Evolutionary conservation across 2,329 filamentous ascomycete species (phyloP).

Genomic region (Ascochyta rabiei): DNA sequence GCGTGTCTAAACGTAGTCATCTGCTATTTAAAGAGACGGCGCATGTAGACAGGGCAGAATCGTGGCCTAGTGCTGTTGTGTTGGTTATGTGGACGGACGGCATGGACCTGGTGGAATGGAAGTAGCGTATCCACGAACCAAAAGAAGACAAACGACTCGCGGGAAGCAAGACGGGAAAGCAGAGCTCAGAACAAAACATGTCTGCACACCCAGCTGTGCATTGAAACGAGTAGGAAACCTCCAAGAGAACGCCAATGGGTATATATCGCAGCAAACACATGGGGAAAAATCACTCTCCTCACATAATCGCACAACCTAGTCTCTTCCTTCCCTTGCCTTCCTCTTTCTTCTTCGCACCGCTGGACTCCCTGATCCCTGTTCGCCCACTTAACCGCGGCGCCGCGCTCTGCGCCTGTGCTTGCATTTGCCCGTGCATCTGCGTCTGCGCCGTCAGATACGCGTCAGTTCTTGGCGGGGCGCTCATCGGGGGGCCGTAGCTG

Average conservation of each 20-base stretch:
- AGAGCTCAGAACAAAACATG: too few relatives aligned
- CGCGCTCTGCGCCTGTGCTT: conserved; percentile 1
- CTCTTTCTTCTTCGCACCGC: conserved; percentile 7
- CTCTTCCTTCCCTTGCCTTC: conserved; percentile 23
- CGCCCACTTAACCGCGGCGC: conserved; percentile 1
- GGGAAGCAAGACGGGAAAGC: too few relatives aligned
- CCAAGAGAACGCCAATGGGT: background rate
- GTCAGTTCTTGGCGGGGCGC: conserved; percentile 26
- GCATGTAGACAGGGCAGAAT: too few relatives aligned
- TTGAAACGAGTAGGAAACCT: background rate
- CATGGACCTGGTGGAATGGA: too few relatives aligned
- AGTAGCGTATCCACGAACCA: too few relatives aligned
- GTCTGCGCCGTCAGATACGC: background rate
- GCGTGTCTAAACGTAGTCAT: too few relatives aligned
- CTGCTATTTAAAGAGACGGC: too few relatives aligned
- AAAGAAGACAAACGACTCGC: too few relatives aligned
- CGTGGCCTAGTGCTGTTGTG: too few relatives aligned
- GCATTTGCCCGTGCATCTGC: background rate
- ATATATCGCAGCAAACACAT: background rate
- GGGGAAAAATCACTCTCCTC: background rate
- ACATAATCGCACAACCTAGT: conserved; percentile 29
- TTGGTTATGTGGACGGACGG: too few relatives aligned
- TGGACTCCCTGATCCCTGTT: background rate
- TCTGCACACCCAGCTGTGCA: too few relatives aligned
- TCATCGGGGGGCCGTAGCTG: conserved; percentile 19